These are phyloP conservation scores for Biancaea sappan DNA, from an alignment of 306 rosid genomes.

Conservation along the genomic window DNA sequence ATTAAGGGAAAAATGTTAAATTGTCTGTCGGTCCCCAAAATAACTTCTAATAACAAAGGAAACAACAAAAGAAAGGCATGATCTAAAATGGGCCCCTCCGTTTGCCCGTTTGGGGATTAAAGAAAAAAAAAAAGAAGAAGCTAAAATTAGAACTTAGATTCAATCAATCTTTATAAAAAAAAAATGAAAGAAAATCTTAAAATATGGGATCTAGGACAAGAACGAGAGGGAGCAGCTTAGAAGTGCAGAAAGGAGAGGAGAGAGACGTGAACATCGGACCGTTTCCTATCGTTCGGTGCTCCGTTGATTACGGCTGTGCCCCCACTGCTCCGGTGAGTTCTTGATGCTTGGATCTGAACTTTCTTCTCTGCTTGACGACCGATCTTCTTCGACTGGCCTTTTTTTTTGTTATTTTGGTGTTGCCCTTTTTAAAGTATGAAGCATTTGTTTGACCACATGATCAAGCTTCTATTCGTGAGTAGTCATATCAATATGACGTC, in stretches of 20 bases:
- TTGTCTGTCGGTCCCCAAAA: too few relatives aligned
- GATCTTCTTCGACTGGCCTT: conserved; percentile 4
- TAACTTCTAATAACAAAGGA: too few relatives aligned
- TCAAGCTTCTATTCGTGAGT: conserved; percentile 1
- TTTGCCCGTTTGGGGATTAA: too few relatives aligned
- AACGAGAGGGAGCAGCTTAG: neutral
- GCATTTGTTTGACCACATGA: conserved; percentile 28
- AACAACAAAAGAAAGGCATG: too few relatives aligned
- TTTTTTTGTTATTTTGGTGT: neutral
- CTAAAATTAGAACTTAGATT: conserved; percentile 11
- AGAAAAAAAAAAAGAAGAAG: neutral
- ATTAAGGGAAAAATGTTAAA: too few relatives aligned
- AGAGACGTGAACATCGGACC: conserved; percentile 35
- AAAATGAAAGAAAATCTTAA: conserved; percentile 8
- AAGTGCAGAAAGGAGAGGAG: conserved; percentile 7
- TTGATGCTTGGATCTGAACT: conserved; percentile 22
- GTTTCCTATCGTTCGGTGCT: conserved; percentile 33
- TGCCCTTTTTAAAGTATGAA: neutral
- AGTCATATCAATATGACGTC: conserved; percentile 12
- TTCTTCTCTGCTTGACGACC: neutral
- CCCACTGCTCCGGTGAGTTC: conserved; percentile 32
- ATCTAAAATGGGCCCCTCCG: neutral
- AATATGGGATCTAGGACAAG: conserved; percentile 20
- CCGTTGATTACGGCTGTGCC: conserved; percentile 44
- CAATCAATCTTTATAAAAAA: neutral